phyloP scores from a whole-genome alignment of 352 stramenopile species.

The Phytophthora cryptogea region DNA sequence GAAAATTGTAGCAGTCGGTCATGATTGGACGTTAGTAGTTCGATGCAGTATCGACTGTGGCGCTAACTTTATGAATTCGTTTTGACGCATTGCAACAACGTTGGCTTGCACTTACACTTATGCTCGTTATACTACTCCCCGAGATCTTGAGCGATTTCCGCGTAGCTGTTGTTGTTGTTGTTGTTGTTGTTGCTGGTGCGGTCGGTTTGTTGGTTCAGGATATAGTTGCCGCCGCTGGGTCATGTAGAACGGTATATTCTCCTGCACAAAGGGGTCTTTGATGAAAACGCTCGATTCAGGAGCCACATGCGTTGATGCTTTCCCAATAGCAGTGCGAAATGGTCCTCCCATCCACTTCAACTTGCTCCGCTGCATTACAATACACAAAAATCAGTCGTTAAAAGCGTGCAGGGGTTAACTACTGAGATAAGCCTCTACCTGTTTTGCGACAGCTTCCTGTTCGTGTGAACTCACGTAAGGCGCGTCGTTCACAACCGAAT shows the following conservation, averaged over 20 bases:
- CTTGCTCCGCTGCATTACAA: slow-evolving; percentile 49
- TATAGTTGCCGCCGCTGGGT: slow-evolving; percentile 59
- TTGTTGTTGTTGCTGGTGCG: too few relatives aligned
- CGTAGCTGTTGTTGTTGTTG: slow-evolving; percentile 4
- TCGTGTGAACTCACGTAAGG: slow-evolving; percentile 64
- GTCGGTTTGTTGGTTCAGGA: slow-evolving; percentile 2
- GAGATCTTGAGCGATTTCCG: slow-evolving; percentile 1
- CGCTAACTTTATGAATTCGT: slow-evolving; percentile 37
- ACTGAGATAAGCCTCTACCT: slow-evolving; percentile 33
- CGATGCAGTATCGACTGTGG: slow-evolving; percentile 9
- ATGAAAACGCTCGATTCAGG: slow-evolving; percentile 65
- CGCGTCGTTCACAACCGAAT: slow-evolving; percentile 83
- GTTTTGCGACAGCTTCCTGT: slow-evolving; percentile 51
- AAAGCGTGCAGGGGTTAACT: not conserved
- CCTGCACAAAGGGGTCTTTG: slow-evolving; percentile 49
- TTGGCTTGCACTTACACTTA: not conserved
- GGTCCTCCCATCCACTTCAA: slow-evolving; percentile 73
- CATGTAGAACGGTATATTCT: slow-evolving; percentile 61
- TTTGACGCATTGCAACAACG: slow-evolving; percentile 1
- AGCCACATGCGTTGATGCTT: slow-evolving; percentile 55
- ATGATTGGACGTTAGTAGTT: slow-evolving; percentile 9
- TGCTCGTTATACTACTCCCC: slow-evolving; percentile 2
- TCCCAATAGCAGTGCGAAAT: slow-evolving; percentile 69
- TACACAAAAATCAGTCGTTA: not conserved
- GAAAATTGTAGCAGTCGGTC: slow-evolving; percentile 5